A percentile compares a stretch with the other conserved stretches of the same genome.
Conservation (phyloP, 257 asterid genomes). For the Solanum ossicruentum region DNA sequence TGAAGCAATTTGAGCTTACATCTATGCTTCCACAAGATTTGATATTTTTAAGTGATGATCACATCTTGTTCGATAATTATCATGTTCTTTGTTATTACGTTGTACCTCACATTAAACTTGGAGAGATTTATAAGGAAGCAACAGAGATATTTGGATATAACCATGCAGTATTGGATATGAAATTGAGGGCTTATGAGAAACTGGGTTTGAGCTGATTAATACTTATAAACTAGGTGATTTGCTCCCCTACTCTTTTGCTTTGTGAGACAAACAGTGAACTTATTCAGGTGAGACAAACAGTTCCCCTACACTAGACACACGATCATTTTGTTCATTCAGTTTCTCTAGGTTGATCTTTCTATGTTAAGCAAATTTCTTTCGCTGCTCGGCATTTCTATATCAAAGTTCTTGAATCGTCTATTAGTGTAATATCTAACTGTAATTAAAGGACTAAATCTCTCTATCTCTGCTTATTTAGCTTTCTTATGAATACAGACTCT, state of each 20-base stretch:
- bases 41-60: conserved; percentile 60
- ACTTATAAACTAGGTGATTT: conserved; percentile 47
- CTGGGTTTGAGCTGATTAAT: conserved; percentile 50
- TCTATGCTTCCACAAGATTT: conserved; percentile 52
- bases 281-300: conserved; percentile 4
- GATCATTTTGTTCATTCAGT: background rate
- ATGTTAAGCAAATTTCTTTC: background rate
- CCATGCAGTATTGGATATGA: conserved; percentile 28
- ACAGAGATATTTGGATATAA: conserved; percentile 36
- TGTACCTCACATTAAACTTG: conserved; percentile 55
- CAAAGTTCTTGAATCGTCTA: background rate
- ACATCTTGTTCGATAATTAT: conserved; percentile 49
- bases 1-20: conserved; percentile 31
- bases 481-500: background rate
- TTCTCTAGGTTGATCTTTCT: background rate
- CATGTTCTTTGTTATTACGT: conserved; percentile 63
- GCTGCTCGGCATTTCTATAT: background rate
- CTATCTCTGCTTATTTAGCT: background rate
- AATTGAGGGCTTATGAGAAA: conserved; percentile 50
- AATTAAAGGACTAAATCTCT: background rate
- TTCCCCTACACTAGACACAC: background rate
- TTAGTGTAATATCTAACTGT: background rate
- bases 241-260: conserved; percentile 55
- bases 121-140: conserved; percentile 65
- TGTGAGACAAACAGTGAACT: conserved; percentile 36